These are phyloP conservation scores for Salix suchowensis DNA, from an alignment of 345 rosid genomes.

Conservation along the genomic window DNA sequence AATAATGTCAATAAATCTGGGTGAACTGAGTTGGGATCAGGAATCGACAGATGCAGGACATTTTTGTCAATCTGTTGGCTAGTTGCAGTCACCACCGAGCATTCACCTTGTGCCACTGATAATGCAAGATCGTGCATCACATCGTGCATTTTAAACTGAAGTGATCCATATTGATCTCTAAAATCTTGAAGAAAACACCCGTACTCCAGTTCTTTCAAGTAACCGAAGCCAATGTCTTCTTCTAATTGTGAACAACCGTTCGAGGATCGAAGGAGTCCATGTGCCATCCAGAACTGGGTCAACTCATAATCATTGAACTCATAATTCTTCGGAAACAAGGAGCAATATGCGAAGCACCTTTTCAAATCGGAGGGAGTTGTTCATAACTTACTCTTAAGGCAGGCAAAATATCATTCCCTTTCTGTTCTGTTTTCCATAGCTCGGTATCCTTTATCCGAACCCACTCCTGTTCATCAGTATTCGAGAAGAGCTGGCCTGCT, in stretches of 20 bases:
- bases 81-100: background rate
- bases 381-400: conserved; percentile 18
- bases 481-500: conserved; percentile 11
- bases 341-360: conserved; percentile 11
- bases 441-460: conserved; percentile 12
- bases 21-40: background rate
- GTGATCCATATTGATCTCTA: background rate
- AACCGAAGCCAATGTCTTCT: conserved; percentile 14
- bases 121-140: conserved; percentile 26
- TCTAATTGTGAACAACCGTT: background rate
- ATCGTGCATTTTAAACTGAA: conserved; percentile 20
- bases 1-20: background rate
- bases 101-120: conserved; percentile 14
- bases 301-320: accelerated
- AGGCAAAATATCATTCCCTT: conserved; percentile 1
- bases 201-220: conserved; percentile 11
- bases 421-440: conserved; percentile 15
- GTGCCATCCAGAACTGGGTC: conserved; percentile 21
- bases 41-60: background rate
- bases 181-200: conserved; percentile 31
- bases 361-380: background rate
- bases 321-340: conserved; percentile 17
- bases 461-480: conserved; percentile 7
- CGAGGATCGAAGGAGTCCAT: conserved; percentile 10
- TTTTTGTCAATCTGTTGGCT: background rate